Base-by-base conservation (phyloP, 106 monocot species). In the Gastrodia elata region DNA sequence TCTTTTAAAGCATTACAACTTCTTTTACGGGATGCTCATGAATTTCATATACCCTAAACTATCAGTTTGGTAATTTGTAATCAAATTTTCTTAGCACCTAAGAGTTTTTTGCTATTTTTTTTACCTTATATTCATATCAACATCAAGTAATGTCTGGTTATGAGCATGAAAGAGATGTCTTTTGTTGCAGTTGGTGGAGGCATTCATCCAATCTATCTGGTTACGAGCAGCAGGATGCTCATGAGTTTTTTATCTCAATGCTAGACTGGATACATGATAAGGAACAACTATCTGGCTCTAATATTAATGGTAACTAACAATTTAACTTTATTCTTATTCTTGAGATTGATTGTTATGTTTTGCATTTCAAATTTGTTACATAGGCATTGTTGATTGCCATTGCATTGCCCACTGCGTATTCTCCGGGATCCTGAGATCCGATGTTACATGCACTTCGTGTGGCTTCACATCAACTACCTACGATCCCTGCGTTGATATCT, bases 141-240 rank as follows among this genome's bases (percentile, higher is more conserved):
- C n/a, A n/a, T n/a, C n/a, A n/a, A n/a, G n/a, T n/a, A n/a, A n/a
- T n/a, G n/a, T n/a, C n/a, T n/a, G n/a, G n/a, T n/a, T n/a, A n/a
- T 61, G 26, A 11, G 32, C 61, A 61, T 26, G 61, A 61, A 61
- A 61, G 1, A 61, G 30, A 61, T 14, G 26, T 2, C 32, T 2
- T 61, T n/a, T 61, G 13, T 76, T 77, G 68, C 84, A 89, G 89
- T 70, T 89, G 89, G 89, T 89, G 89, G 89, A 81, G 80, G 77
- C 77, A 89, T 80, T 86, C 89, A 71, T 56, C 79, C 43, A 73
- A 81, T 35, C 77, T 89, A 30, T 86, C 89, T 30, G 72, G 86
- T 71, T 86, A 89, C 61, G 84, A 89, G 83, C 89, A 89, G 69
- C 86, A 89, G 68, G 89, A 90, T 70, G 86, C 89, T 41, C 89